These are phyloP conservation scores for Sequoia sempervirens DNA, from an alignment of 75 land plant species.

Conservation along the genomic window DNA sequence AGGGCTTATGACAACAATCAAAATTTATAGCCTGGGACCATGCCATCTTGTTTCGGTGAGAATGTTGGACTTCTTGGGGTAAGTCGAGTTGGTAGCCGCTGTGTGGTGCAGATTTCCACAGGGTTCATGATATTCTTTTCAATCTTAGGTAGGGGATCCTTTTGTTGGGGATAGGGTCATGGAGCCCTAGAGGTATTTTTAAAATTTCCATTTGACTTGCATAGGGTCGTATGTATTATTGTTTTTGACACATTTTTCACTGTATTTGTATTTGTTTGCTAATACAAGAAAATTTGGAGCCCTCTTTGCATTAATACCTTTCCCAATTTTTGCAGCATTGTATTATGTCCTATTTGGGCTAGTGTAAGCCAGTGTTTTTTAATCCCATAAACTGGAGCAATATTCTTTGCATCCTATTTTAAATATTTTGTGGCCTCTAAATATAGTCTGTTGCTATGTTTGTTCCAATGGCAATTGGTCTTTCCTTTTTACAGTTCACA, in stretches of 20 bases:
- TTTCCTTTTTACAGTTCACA: slow-evolving; percentile 69
- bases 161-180: not conserved
- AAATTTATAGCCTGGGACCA: not conserved
- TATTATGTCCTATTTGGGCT: slow-evolving; percentile 72
- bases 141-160: slow-evolving; percentile 31
- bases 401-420: slow-evolving; percentile 11
- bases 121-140: slow-evolving; percentile 57
- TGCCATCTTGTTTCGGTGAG: slow-evolving; percentile 32
- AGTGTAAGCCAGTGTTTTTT: slow-evolving; percentile 43
- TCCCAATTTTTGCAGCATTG: slow-evolving; percentile 74
- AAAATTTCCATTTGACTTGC: too few relatives aligned
- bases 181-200: too few relatives aligned
- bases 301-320: slow-evolving; percentile 75
- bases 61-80: slow-evolving; percentile 57
- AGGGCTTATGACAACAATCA: not conserved
- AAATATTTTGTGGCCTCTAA: not conserved
- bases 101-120: slow-evolving; percentile 47
- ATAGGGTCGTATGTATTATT: too few relatives aligned
- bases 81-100: too few relatives aligned
- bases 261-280: not conserved
- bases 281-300: slow-evolving; percentile 77
- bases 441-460: not conserved
- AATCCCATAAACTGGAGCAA: not conserved
- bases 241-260: not conserved
- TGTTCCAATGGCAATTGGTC: slow-evolving; percentile 55